Evolutionary conservation across 345 rosid genomes (phyloP), one percentile per base, ranked within the genome.

Genomic region (Anastatica hierochuntica): DNA sequence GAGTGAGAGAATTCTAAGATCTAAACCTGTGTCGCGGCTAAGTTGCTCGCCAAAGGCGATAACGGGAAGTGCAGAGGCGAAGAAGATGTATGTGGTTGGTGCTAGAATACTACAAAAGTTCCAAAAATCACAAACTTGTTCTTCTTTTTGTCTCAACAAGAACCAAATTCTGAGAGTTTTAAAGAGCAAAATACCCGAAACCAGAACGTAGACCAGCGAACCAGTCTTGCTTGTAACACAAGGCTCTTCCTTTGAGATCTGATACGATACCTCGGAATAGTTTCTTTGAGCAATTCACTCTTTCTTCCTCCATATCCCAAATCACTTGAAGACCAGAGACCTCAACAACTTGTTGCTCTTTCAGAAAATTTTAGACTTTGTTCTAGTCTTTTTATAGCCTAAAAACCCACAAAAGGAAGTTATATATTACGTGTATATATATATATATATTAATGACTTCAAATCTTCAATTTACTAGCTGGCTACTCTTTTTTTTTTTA

Each of bases 21-120:
- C n/a, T 12, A 33, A 16, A 79, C 94, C 90, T 56, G 96, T 88
- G 14, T 82, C 81, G 48, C 88, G 72, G 51, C 82, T 78, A 4
- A 88, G 75, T 53, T 84, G 96, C 65, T 88, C 94, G 1, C 96
- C 96, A 10, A 88, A 88, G 11, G 94, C 90, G 3, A 88, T 74
- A 26, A 88, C 96, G 6, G 90, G 96, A 58, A 88, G 77, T 3
- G 90, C 85, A 47, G 94, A 88, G 8, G 96, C 94, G 27, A 84
- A 88, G 68, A 79, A 84, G 4, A 80, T 88, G 52, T 84, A 88
- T n/a, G 90, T 73, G 0, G 94, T 84, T 1, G 96, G 94, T 17
- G 96, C 90, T 63, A 84, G 44, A 59, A 88, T 78, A 58, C 96
- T 87, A 52, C 48, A 56, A 64, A 64, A n/a, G n/a, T 10, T 43